Conservation (phyloP, 108 stramenopile species). For the Schizochytrium sp. region DNA sequence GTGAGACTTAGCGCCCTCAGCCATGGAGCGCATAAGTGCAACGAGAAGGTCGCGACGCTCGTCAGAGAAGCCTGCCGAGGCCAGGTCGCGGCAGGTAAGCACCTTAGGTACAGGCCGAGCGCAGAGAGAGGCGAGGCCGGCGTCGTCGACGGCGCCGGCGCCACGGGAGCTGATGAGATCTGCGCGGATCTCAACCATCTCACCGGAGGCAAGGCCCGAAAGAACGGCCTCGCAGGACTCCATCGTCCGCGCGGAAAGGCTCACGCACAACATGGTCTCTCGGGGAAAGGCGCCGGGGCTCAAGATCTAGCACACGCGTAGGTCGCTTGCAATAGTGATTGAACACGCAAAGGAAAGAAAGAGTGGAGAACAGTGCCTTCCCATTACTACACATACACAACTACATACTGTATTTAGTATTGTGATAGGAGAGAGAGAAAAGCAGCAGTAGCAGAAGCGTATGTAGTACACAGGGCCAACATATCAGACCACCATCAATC, state of each 20-base stretch:
- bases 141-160: slow-evolving; percentile 37
- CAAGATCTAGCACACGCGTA: not conserved
- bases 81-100: slow-evolving; percentile 39
- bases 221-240: not conserved
- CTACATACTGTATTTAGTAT: too few relatives aligned
- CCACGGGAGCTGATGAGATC: slow-evolving; percentile 14
- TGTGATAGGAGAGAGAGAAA: too few relatives aligned
- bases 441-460: too few relatives aligned
- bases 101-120: not conserved
- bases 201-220: not conserved
- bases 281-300: not conserved
- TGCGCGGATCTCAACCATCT: slow-evolving; percentile 48
- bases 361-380: not conserved
- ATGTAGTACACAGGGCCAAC: too few relatives aligned
- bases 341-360: not conserved
- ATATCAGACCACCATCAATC: too few relatives aligned
- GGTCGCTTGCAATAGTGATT: not conserved
- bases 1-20: not conserved
- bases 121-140: not conserved
- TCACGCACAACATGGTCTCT: slow-evolving; percentile 47
- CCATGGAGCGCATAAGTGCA: not conserved
- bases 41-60: not conserved
- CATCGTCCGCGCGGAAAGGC: not conserved
- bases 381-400: too few relatives aligned
- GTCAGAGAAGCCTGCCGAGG: not conserved